Conservation (phyloP, 2,329 filamentous ascomycete genomes). For the Scytalidium sp. region DNA sequence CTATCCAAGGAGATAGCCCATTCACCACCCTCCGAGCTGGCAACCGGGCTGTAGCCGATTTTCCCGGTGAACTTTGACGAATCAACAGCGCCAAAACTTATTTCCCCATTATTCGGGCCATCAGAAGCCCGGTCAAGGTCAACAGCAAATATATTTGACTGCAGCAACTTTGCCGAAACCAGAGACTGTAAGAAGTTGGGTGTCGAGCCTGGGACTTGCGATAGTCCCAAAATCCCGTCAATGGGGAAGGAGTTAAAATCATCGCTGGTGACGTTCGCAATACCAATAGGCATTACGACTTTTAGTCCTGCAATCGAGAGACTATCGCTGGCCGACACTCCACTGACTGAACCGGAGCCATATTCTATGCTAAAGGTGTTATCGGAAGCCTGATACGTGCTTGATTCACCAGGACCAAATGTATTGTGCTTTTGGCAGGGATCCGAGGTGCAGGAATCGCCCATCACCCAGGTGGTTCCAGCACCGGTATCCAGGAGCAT, state of each 20-base stretch:
- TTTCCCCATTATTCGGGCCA: conserved; percentile 66
- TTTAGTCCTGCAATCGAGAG: conserved; percentile 64
- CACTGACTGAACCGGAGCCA: conserved; percentile 72
- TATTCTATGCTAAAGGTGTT: conserved; percentile 67
- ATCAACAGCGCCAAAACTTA: conserved; percentile 74
- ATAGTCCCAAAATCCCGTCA: conserved; percentile 82
- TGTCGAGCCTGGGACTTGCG: conserved; percentile 49
- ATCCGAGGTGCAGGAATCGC: conserved; percentile 59
- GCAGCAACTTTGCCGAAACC: conserved; percentile 50
- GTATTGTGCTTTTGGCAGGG: conserved; percentile 69
- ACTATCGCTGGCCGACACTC: conserved; percentile 63
- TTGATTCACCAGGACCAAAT: conserved; percentile 66
- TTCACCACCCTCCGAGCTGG: conserved; percentile 47
- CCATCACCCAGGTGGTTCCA: conserved; percentile 82
- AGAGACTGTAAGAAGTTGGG: conserved; percentile 68
- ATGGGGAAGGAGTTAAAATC: conserved; percentile 79
- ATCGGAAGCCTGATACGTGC: conserved; percentile 51
- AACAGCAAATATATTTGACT: conserved; percentile 68
- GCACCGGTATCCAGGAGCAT: conserved; percentile 67
- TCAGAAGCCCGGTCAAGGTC: conserved; percentile 67
- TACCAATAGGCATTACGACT: conserved; percentile 65
- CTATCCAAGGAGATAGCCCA: conserved; percentile 75
- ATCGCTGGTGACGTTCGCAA: conserved; percentile 67
- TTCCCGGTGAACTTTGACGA: conserved; percentile 63
- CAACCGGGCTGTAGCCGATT: conserved; percentile 61